Evolutionary conservation across 2,329 filamentous ascomycete genomes (phyloP).

Genomic region (Coniochaeta hoffmannii): DNA sequence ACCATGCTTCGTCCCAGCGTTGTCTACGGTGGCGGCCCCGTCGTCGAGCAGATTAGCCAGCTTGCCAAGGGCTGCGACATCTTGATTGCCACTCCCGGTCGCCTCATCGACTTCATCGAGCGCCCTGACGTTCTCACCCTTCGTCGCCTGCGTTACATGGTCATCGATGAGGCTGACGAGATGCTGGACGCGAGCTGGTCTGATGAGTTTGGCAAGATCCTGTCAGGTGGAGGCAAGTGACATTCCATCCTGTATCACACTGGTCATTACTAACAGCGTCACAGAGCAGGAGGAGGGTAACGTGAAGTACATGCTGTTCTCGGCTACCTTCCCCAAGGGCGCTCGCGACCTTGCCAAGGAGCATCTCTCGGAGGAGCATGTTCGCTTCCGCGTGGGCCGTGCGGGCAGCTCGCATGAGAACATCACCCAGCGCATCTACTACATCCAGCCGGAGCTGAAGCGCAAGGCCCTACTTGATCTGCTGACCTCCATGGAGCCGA

Average conservation of each 20-base stretch:
- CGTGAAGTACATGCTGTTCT: constrained; percentile 75
- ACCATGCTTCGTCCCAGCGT: constrained; percentile 91
- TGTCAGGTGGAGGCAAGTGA: constrained; percentile 69
- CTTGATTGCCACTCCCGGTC: constrained; percentile 60
- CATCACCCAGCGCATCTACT: constrained; percentile 71
- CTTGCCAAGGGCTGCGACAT: constrained; percentile 82
- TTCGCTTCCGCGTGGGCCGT: constrained; percentile 81
- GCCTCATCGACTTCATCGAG: constrained; percentile 71
- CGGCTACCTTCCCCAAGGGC: constrained; percentile 82
- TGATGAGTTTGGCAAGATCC: constrained; percentile 64
- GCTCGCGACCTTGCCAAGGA: constrained; percentile 70
- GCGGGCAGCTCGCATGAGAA: constrained; percentile 76
- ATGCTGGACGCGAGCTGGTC: constrained; percentile 78
- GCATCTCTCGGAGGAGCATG: constrained; percentile 65
- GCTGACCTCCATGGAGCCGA: constrained; percentile 60
- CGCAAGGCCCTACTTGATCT: constrained; percentile 64
- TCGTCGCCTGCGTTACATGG: constrained; percentile 66
- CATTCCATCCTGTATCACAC: neutral
- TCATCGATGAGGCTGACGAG: constrained; percentile 95
- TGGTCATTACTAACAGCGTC: constrained; percentile 14
- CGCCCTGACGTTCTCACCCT: constrained; percentile 63
- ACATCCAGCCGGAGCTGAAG: constrained; percentile 60
- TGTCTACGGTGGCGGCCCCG: constrained; percentile 75
- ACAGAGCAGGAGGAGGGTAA: constrained; percentile 68
- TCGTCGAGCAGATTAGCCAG: constrained; percentile 62